phyloP scores from a whole-genome alignment of 1,139 yeast genomes.

The Yamadazyma jaroonii region DNA sequence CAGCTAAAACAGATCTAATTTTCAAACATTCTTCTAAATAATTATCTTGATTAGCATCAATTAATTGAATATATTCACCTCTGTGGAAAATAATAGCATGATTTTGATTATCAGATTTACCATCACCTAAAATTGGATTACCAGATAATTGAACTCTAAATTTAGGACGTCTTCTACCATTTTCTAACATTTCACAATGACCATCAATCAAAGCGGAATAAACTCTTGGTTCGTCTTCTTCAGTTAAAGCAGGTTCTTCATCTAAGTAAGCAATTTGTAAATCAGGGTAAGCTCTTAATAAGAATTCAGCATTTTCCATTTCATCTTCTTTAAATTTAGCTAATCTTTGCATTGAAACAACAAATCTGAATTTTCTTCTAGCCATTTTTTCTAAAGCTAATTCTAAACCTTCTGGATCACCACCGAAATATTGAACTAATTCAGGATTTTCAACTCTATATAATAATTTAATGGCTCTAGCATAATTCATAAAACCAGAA shows the following conservation, averaged over 20 bases:
- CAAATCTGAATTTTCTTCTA: conserved; percentile 95
- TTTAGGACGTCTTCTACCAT: conserved; percentile 98
- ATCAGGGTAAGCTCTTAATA: conserved; percentile 97
- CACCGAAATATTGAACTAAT: conserved; percentile 97
- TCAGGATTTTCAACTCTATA: conserved; percentile 99
- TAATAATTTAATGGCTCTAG: conserved; percentile 94
- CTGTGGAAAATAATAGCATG: conserved; percentile 48
- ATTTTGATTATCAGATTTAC: conserved; percentile 56
- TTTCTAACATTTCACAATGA: conserved; percentile 95
- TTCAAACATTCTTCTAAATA: conserved; percentile 55
- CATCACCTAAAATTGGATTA: conserved; percentile 61
- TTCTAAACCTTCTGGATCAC: conserved; percentile 94
- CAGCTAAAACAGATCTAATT: conserved; percentile 48
- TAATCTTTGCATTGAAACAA: conserved; percentile 98
- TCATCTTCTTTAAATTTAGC: conserved; percentile 97
- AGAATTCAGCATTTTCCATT: conserved; percentile 96
- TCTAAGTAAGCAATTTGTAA: conserved; percentile 97
- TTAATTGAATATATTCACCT: conserved; percentile 53
- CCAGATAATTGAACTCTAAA: conserved; percentile 97
- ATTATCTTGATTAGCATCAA: conserved; percentile 58
- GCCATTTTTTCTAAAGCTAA: conserved; percentile 98
- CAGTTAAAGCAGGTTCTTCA: conserved; percentile 84
- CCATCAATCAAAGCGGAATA: conserved; percentile 97
- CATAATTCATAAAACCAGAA: conserved; percentile 98
- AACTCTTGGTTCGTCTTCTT: conserved; percentile 97